These are phyloP conservation scores for Bipolaris oryzae DNA, from an alignment of 2,329 filamentous ascomycete genomes.

Conservation along the genomic window DNA sequence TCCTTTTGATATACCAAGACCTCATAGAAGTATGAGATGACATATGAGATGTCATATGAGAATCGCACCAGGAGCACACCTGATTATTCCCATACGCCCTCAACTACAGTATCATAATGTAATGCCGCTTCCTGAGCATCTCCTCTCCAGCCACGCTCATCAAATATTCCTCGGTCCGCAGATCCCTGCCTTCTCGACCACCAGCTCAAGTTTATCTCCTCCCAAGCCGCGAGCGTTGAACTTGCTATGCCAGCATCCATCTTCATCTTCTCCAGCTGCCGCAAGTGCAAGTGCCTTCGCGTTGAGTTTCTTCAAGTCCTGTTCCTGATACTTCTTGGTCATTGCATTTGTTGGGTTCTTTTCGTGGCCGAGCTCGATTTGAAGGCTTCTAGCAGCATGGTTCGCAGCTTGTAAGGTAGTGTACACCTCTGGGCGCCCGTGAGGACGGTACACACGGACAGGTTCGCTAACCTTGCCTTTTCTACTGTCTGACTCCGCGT, in stretches of 20 bases:
- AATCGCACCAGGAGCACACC: neutral
- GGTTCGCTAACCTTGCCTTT: neutral
- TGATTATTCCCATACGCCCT: neutral
- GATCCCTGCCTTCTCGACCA: constrained; percentile 27
- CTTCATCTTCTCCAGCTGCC: constrained; percentile 3
- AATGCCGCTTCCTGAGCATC: no score
- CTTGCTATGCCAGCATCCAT: constrained; percentile 29
- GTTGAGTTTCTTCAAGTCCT: constrained; percentile 20
- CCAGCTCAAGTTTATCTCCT: constrained; percentile 30
- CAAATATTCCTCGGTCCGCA: constrained; percentile 40
- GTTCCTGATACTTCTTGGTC: constrained; percentile 23
- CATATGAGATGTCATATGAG: no score
- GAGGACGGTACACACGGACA: constrained; percentile 17
- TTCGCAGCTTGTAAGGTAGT: constrained; percentile 34
- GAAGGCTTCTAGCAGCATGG: constrained; percentile 30
- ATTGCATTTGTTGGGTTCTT: constrained; percentile 7
- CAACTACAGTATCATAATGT: neutral
- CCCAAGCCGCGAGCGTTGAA: constrained; percentile 30
- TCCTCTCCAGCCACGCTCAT: neutral
- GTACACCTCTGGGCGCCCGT: constrained; percentile 27
- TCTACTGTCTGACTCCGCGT: neutral
- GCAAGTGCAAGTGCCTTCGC: constrained; percentile 19
- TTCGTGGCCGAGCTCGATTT: constrained; percentile 34
- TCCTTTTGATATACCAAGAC: no score
- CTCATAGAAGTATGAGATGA: no score